Evolutionary conservation across 2,329 filamentous ascomycete species (phyloP), one percentile per base, ranked within the genome.

Genomic region (Xylariaceae sp.): DNA sequence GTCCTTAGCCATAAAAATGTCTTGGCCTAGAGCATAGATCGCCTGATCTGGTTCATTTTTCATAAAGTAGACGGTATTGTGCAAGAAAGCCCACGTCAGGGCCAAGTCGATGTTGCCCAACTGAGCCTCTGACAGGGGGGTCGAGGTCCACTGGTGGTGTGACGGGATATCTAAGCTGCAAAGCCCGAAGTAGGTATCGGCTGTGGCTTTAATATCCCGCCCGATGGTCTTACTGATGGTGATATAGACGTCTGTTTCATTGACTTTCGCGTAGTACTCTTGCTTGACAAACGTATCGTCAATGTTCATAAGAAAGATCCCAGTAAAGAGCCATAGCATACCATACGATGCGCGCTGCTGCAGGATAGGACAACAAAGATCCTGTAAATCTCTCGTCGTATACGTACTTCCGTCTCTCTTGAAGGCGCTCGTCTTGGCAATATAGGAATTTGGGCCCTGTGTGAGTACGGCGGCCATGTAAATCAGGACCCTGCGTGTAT

Each of bases 61-160:
- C 3, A 5, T 21, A 15, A 36, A 47, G 44, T 36, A 36, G 8
- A 20, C 45, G 3, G 26, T 41, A 16, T 26, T 35, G 37, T 49
- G 45, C 7, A 49, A 18, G 10, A 49, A 49, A 15, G 45, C 45
- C 45, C 23, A 41, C 35, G 29, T 40, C 45, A 49, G 32, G 21
- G 35, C 10, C 2, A 2, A 5, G 13, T 40, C 20, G 13, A 49
- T 49, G 10, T 3, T 18, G 15, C 9, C 4, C 21, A 32, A 24
- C 15, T 49, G 33, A 16, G 9, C 33, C 7, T 10, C 33, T 8
- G 9, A 18, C 33, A 37, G 33, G 9, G 33, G 33, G 33, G 16
- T 37, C 10, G 10, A 16, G 7, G 33, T 11, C 33, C 33, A 37
- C n/a, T 33, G 16, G 15, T n/a, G 2, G 1, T 15, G 13, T 18